Base-by-base conservation (phyloP, 2,329 filamentous ascomycete species). In the Curvularia verruculosa region DNA sequence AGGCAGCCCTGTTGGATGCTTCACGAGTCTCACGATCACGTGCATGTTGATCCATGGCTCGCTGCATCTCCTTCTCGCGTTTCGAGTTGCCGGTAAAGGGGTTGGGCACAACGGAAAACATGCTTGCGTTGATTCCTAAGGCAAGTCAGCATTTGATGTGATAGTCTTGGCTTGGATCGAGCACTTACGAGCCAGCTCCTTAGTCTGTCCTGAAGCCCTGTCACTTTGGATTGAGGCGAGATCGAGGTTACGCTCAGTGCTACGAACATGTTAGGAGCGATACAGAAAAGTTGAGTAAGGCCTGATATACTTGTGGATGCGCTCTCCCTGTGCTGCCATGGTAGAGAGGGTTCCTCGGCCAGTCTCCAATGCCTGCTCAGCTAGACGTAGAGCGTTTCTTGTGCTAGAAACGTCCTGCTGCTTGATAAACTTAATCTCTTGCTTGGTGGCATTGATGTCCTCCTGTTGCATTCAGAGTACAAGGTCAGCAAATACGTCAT, bases 181-280 rank as follows among this genome's bases (percentile, higher is more conserved):
- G 13, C 29, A 31, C 64, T 40, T 55, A 67, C 67, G 91, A 80
- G 94, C 94, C 36, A 97, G 81, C 72, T 96, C 92, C 46, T 87
- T 85, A 1, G 92, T 89, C 67, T 91, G 90, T 64, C 93, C 91
- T 66, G 92, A 88, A 4, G 91, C 91, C 60, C 91, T 81, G 59
- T 88, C 86, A 69, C 91, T 91, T 74, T 93, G 89, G 58, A 88
- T 89, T n/a, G 85, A 79, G 3, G 92, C 89, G 63, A 91, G 82
- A 67, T 96, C 91, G 55, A 97, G 83, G 68, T 94, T 92, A 76
- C 86, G 86, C 75, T 96, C 91, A 0, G 67, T 70, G 57, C 67
- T 70, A 39, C 10, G 1, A 31, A 2, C 7, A 6, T 89, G 53
- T 71, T 49, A 68, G 62, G 19, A 19, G 15, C 15, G 23, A 6